These are phyloP conservation scores for Sporothrix variecibatus DNA, from an alignment of 2,329 filamentous ascomycete species.

Conservation along the genomic window DNA sequence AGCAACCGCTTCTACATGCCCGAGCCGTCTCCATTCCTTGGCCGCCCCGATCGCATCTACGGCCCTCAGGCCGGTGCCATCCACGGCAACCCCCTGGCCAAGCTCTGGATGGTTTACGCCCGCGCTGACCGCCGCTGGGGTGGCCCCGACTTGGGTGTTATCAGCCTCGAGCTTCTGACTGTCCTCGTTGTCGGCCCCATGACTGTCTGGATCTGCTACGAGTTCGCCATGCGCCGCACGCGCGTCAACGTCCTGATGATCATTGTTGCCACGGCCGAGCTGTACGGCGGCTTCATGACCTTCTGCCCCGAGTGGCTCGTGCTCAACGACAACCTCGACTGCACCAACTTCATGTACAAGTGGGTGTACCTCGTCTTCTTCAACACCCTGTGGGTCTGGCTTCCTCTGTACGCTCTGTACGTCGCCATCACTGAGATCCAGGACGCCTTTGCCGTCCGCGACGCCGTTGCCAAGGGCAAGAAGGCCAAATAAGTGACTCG, in stretches of 20 bases:
- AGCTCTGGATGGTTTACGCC: slow-evolving; percentile 70
- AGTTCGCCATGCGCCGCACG: slow-evolving; percentile 51
- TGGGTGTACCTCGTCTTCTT: slow-evolving; percentile 71
- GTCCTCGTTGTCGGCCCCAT: slow-evolving; percentile 64
- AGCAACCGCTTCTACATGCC: slow-evolving; percentile 47
- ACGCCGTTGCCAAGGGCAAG: slow-evolving; percentile 37
- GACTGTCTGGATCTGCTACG: slow-evolving; percentile 61
- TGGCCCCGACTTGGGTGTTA: slow-evolving; percentile 61
- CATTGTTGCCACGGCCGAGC: slow-evolving; percentile 64
- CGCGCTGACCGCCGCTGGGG: slow-evolving; percentile 65
- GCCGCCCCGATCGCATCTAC: slow-evolving; percentile 52
- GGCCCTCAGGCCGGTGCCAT: slow-evolving; percentile 58
- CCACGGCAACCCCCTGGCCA: slow-evolving; percentile 51
- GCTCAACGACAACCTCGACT: slow-evolving; percentile 62
- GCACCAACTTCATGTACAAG: slow-evolving; percentile 67
- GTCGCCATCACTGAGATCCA: slow-evolving; percentile 57
- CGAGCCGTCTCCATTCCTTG: slow-evolving; percentile 50
- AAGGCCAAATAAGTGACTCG: slow-evolving; percentile 37
- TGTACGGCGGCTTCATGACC: slow-evolving; percentile 72
- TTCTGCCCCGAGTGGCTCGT: slow-evolving; percentile 71
- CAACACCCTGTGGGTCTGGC: slow-evolving; percentile 67
- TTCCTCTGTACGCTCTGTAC: slow-evolving; percentile 62
- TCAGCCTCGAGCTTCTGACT: slow-evolving; percentile 66
- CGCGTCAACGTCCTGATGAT: slow-evolving; percentile 64
- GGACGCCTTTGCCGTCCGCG: slow-evolving; percentile 52